These are phyloP conservation scores for Tylopilus orsonianus DNA, from an alignment of 1,284 basidiomycete species.

Conservation along the genomic window DNA sequence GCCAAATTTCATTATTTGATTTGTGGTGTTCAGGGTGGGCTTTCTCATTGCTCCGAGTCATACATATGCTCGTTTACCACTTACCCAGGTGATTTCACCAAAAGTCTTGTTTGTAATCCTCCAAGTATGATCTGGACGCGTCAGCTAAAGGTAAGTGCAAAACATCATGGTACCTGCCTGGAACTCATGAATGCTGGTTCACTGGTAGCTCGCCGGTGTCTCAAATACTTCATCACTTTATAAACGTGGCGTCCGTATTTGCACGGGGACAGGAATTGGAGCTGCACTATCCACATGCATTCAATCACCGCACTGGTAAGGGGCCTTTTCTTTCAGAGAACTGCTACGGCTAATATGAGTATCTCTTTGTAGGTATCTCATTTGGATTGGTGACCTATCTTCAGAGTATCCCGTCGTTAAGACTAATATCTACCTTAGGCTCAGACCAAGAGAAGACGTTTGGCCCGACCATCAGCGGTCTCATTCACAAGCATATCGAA, in stretches of 20 bases:
- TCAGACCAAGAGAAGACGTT: constrained; percentile 79
- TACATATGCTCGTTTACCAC: constrained; percentile 2
- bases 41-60: neutral
- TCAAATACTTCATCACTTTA: constrained; percentile 76
- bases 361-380: constrained; percentile 55
- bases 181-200: constrained; percentile 11
- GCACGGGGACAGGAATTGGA: constrained; percentile 76
- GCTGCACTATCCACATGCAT: constrained; percentile 74
- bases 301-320: constrained; percentile 68
- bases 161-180: neutral
- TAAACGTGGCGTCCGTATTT: constrained; percentile 72
- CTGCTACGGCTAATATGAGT: constrained; percentile 4
- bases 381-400: constrained; percentile 65
- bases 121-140: constrained; percentile 71
- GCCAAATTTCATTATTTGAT: constrained; percentile 76
- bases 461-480: constrained; percentile 67
- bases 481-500: constrained; percentile 65
- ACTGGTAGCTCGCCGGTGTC: constrained; percentile 80
- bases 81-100: constrained; percentile 64
- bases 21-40: constrained; percentile 68
- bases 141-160: constrained; percentile 62
- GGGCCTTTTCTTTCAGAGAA: constrained; percentile 13
- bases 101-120: constrained; percentile 64
- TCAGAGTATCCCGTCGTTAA: neutral
- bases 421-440: constrained; percentile 38